Conservation (phyloP, 495 filamentous ascomycete species). For the Tuber brumale region DNA sequence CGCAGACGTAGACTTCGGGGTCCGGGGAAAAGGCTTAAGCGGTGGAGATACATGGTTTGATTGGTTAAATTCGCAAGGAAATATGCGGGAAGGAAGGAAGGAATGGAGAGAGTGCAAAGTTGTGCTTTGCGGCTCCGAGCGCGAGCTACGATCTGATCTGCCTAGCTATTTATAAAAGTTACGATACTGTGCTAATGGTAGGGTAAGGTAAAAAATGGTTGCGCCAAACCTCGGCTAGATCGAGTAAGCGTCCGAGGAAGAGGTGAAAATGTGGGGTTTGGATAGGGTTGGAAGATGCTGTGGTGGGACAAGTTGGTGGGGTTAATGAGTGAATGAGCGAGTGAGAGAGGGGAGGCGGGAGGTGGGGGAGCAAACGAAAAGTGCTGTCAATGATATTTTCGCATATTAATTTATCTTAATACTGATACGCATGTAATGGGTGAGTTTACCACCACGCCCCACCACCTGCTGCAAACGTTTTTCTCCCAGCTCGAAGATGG, state of each 20-base stretch:
- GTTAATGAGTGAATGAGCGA: neutral
- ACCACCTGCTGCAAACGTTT: neutral
- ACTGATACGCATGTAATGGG: neutral
- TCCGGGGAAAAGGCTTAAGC: neutral
- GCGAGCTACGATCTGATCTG: neutral
- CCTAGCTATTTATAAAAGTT: neutral
- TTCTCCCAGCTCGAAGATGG: neutral
- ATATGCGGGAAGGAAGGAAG: neutral
- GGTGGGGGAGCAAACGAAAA: neutral
- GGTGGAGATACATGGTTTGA: neutral
- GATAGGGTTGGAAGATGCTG: neutral
- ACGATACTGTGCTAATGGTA: neutral
- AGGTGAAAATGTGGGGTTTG: neutral
- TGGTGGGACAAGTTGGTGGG: neutral
- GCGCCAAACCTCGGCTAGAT: neutral
- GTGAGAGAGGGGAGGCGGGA: neutral
- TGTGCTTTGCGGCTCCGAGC: neutral
- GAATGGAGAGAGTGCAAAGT: neutral
- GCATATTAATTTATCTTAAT: neutral
- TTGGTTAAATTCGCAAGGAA: neutral
- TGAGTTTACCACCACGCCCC: neutral
- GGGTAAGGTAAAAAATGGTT: neutral
- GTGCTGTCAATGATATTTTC: conserved; percentile 4
- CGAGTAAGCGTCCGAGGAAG: neutral
- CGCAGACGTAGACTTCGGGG: neutral